phyloP scores from a whole-genome alignment of 2,329 filamentous ascomycete species.

The Penicillium psychrosexuale region DNA sequence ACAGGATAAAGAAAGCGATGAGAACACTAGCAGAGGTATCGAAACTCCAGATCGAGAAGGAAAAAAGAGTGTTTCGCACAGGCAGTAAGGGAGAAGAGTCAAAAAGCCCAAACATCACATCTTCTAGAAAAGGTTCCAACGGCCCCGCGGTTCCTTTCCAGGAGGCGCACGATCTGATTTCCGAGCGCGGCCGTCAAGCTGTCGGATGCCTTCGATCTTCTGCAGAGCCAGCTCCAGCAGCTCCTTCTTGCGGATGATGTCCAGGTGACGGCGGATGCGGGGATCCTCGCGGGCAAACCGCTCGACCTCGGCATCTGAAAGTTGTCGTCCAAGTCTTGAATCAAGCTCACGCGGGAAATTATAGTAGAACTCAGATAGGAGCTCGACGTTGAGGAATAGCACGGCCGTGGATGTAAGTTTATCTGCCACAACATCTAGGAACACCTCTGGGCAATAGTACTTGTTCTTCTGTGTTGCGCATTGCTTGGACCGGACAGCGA shows the following conservation, averaged over 20 bases:
- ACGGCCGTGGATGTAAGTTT: slow-evolving; percentile 94
- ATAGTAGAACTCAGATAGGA: slow-evolving; percentile 96
- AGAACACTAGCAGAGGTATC: slow-evolving; percentile 12
- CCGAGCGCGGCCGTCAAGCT: slow-evolving; percentile 71
- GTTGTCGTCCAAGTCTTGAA: slow-evolving; percentile 73
- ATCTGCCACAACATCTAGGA: slow-evolving; percentile 93
- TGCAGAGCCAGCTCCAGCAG: slow-evolving; percentile 86
- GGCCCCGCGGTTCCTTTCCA: slow-evolving; percentile 37
- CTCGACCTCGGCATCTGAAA: slow-evolving; percentile 77
- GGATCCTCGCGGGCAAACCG: slow-evolving; percentile 90
- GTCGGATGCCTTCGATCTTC: slow-evolving; percentile 89
- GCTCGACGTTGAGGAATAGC: slow-evolving; percentile 93
- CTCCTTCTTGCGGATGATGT: slow-evolving; percentile 89
- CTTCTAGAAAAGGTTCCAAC: slow-evolving; percentile 45
- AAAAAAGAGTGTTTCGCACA: slow-evolving; percentile 3
- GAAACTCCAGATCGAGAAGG: slow-evolving; percentile 5
- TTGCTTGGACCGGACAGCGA: slow-evolving; percentile 86
- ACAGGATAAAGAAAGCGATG: slow-evolving; percentile 3
- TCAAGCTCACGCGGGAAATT: slow-evolving; percentile 94
- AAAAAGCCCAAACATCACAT: background rate
- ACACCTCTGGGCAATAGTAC: slow-evolving; percentile 94
- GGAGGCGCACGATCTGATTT: slow-evolving; percentile 36
- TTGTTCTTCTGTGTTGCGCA: slow-evolving; percentile 82
- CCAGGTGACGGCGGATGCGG: slow-evolving; percentile 81
- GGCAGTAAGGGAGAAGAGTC: background rate